Evolutionary conservation across 1,284 basidiomycete species (phyloP), one percentile per base, ranked within the genome.

Genomic region (Kwoniella shivajii): DNA sequence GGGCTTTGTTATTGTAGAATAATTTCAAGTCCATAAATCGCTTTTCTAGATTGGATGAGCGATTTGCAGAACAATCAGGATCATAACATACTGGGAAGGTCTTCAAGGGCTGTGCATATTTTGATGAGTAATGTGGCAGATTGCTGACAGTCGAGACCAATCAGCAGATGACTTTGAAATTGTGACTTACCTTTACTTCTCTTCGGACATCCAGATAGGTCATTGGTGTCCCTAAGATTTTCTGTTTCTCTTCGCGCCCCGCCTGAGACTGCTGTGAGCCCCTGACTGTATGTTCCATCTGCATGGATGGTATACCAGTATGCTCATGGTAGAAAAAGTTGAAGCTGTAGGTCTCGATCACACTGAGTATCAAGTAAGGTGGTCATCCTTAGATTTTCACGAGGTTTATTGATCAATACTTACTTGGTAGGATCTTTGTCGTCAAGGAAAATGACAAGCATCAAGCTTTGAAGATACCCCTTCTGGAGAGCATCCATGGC

Each of bases 311-410:
- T 3, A 30, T 22, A 24, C 50, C 53, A 26, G 41, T 43, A 2
- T 49, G 9, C 9, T 33, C 38, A 11, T 53, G 29, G 50, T 71
- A 69, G 29, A 31, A 48, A 46, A 72, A 69, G 43, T 65, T 65
- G 52, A 72, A 62, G 0, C 63, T 66, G 47, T 66, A 67, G 0
- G 67, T 57, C 44, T 70, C 68, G 16, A 70, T 22, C 13, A 67
- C 60, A n/a, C 68, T 70, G 54, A 16, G 13, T 16, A 16, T 31
- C 30, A 10, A 18, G 37, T 52, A 45, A 57, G 26, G 29, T 13
- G 26, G 24, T 5, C 10, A 27, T 31, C 1, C 34, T 11, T 31
- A 26, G 10, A 38, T 52, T n/a, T 13, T 29, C n/a, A 27, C n/a
- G 27, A 1, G 0, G 34, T 6, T 4, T 37, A 6, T 18, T n/a